Conservation (phyloP, 371 early-diverging fungal genomes). For the Mucor racemosus region DNA sequence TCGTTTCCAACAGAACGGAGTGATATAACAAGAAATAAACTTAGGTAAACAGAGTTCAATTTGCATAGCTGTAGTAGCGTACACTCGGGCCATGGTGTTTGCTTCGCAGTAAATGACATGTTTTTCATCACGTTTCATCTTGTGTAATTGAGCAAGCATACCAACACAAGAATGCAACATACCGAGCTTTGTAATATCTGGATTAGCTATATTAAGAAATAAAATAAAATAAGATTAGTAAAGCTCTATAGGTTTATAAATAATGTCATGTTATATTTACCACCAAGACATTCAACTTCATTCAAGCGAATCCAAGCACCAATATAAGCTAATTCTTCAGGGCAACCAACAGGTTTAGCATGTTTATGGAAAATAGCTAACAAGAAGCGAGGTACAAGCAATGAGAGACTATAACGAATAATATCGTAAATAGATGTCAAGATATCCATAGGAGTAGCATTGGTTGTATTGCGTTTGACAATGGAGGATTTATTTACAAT, state of each 20-base stretch:
- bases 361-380: constrained; percentile 19
- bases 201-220: constrained; percentile 26
- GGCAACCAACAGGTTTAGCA: constrained; percentile 22
- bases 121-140: constrained; percentile 23
- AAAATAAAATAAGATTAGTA: constrained; percentile 4
- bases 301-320: constrained; percentile 45
- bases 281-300: constrained; percentile 49
- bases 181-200: constrained; percentile 34
- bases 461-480: neutral
- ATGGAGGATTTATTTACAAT: constrained; percentile 12
- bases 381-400: constrained; percentile 15
- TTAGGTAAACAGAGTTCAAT: constrained; percentile 35
- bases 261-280: constrained; percentile 18
- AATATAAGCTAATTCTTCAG: constrained; percentile 29
- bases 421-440: constrained; percentile 15
- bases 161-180: constrained; percentile 42
- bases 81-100: constrained; percentile 38
- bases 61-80: constrained; percentile 42
- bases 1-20: constrained; percentile 16
- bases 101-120: constrained; percentile 24
- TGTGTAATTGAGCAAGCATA: constrained; percentile 37
- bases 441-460: constrained; percentile 5
- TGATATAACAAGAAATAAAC: constrained; percentile 6
- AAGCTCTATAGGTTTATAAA: neutral
- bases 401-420: constrained; percentile 12